Percentiles rank a stretch among this genome's conserved stretches.
Conservation (phyloP, 495 filamentous ascomycete species). For the Daldinia decipiens region DNA sequence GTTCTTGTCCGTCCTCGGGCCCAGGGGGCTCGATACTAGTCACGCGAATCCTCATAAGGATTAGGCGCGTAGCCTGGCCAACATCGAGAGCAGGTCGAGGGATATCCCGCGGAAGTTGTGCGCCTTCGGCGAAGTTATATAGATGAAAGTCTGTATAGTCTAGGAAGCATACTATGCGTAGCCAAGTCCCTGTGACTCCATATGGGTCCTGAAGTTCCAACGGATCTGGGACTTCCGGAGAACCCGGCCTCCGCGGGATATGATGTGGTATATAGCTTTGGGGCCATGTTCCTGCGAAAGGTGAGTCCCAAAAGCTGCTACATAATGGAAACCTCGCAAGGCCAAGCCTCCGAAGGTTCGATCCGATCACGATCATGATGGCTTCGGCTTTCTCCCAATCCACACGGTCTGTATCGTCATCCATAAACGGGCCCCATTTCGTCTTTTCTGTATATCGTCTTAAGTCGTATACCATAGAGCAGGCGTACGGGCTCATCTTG, state of each 20-base stretch:
- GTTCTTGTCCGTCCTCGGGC: conserved; percentile 58
- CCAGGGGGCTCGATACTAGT: conserved; percentile 62
- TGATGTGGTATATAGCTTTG: conserved; percentile 54
- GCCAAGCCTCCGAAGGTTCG: conserved; percentile 61
- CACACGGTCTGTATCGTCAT: conserved; percentile 61
- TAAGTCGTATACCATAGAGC: conserved; percentile 71
- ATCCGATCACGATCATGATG: conserved; percentile 67
- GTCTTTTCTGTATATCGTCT: conserved; percentile 65
- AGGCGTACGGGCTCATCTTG: conserved; percentile 63
- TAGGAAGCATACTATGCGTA: conserved; percentile 55
- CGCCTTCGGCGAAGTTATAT: conserved; percentile 64
- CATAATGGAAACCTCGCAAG: conserved; percentile 56
- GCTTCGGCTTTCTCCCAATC: conserved; percentile 80
- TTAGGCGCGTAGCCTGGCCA: conserved; percentile 70
- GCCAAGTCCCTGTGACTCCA: conserved; percentile 67
- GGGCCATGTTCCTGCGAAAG: conserved; percentile 64
- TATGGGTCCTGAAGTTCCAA: conserved; percentile 67
- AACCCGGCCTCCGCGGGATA: background rate
- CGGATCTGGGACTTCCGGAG: conserved; percentile 47
- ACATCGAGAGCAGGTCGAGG: conserved; percentile 61
- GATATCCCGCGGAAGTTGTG: conserved; percentile 44
- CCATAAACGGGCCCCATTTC: conserved; percentile 70
- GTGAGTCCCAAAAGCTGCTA: conserved; percentile 58
- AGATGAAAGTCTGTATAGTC: conserved; percentile 71
- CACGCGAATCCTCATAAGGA: conserved; percentile 68